Conservation (phyloP, 495 filamentous ascomycete species). For the Hapsidospora chrysogenum region DNA sequence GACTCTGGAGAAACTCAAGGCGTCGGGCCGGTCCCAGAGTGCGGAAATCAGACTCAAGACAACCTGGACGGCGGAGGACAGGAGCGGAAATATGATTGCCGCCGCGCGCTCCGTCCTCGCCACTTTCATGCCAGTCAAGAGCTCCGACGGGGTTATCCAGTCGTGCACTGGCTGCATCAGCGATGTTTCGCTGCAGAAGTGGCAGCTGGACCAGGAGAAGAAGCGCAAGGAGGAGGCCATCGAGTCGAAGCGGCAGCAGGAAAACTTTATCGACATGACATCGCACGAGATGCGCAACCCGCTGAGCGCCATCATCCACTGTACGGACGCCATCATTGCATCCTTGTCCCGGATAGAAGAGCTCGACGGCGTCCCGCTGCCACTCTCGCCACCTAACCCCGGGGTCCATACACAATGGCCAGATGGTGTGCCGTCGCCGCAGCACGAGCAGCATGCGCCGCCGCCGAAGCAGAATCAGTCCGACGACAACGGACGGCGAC, state of each 20-base stretch:
- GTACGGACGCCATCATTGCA: conserved; percentile 36
- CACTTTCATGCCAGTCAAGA: conserved; percentile 17
- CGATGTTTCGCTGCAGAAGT: conserved; percentile 20
- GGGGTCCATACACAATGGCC: background rate
- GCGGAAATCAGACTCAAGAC: conserved; percentile 19
- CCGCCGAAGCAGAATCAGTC: conserved; percentile 1
- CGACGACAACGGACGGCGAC: conserved; percentile 5
- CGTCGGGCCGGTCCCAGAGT: conserved; percentile 12
- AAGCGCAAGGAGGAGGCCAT: conserved; percentile 26
- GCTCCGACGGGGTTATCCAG: conserved; percentile 13
- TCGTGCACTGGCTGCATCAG: conserved; percentile 21
- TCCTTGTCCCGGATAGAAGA: conserved; percentile 14
- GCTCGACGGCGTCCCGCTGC: conserved; percentile 7
- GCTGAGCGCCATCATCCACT: conserved; percentile 54
- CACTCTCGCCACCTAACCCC: background rate
- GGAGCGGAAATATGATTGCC: conserved; percentile 11
- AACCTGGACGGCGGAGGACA: conserved; percentile 13
- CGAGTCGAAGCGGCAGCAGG: conserved; percentile 29
- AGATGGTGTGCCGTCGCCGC: background rate
- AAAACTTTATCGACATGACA: conserved; percentile 67
- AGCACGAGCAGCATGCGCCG: background rate
- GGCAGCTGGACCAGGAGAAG: conserved; percentile 19
- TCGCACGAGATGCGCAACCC: conserved; percentile 69
- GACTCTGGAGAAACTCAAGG: conserved; percentile 12
- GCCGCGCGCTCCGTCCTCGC: conserved; percentile 17